Evolutionary conservation across 2,329 filamentous ascomycete species (phyloP).

Genomic region (Cladophialophora exuberans): DNA sequence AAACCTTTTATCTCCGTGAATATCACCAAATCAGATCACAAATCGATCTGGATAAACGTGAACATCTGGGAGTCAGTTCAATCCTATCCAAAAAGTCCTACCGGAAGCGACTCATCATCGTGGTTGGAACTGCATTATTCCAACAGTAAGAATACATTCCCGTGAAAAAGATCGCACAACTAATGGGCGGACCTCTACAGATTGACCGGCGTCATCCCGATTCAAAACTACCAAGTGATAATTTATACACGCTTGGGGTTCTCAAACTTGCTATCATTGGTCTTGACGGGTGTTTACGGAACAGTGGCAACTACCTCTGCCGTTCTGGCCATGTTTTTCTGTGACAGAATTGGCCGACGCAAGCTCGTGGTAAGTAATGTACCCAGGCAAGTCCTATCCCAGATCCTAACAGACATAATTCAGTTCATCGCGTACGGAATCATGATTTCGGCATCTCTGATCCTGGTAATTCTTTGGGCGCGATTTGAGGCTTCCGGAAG

Average conservation of each 20-base stretch:
- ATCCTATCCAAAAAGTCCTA: conserved; percentile 13
- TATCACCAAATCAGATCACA: conserved; percentile 20
- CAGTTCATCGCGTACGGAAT: conserved; percentile 12
- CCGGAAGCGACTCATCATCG: conserved; percentile 10
- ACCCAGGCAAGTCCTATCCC: conserved; percentile 62
- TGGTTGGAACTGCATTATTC: neutral
- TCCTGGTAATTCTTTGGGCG: conserved; percentile 5
- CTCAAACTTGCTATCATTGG: conserved; percentile 48
- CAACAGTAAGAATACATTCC: neutral
- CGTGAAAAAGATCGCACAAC: neutral
- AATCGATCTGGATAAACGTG: conserved; percentile 16
- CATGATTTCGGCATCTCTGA: conserved; percentile 4
- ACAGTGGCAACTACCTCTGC: conserved; percentile 87
- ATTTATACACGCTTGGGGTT: conserved; percentile 65
- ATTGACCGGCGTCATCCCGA: conserved; percentile 72
- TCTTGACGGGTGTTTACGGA: conserved; percentile 83
- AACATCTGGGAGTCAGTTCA: conserved; percentile 11
- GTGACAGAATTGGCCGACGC: conserved; percentile 61
- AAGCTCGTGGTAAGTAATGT: conserved; percentile 58
- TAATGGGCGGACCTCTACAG: neutral
- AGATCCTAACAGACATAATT: conserved; percentile 44
- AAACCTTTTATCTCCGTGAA: conserved; percentile 13
- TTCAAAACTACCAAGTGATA: conserved; percentile 83
- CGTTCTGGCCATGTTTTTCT: conserved; percentile 55
- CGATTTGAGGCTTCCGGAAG: conserved; percentile 8